Base-by-base conservation (phyloP, 2,329 filamentous ascomycete species). In the Nigrospora osmanthi region DNA sequence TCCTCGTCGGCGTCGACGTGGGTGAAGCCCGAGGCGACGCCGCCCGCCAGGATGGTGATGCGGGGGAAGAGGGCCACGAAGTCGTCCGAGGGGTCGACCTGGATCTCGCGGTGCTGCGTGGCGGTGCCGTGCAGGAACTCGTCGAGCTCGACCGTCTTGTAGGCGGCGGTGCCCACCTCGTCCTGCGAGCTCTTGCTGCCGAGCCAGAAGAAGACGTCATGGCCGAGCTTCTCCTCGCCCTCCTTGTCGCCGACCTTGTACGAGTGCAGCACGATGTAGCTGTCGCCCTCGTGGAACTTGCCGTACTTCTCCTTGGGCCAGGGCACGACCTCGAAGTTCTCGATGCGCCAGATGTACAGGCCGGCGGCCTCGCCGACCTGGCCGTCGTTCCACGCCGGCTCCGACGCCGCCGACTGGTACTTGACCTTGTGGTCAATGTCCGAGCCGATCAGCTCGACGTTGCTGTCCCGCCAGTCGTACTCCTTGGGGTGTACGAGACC, bases 131-230 rank as follows among this genome's bases (percentile, higher is more conserved):
- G 65, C 41, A 86, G 60, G 55, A 82, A 84, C 61, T 85, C 81
- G 53, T 85, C 82, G 14, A 86, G 68, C 61, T 85, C 82, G 19
- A 84, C 80, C 0, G 81, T 83, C 67, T 85, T 86, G 65, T 86
- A 83, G 2, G 82, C 81, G 0, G 82, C 82, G 0, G 76, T 80
- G 14, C 81, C 82, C 2, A 81, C 80, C 63, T 86, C 82, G 51
- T 85, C 82, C 63, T 84, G 80, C 3, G 77, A 74, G 0, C 81
- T 85, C 55, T 83, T 75, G 42, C 62, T 68, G 5, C 82, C 82
- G 1, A 85, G 71, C 81, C 81, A 86, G 66, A 85, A 85, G 69
- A 81, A 85, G 55, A 85, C 74, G 41, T 85, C 80, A 53, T 85
- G 81, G 36, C 64, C 67, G 5, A 83, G 65, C 52, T 67, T 71